Evolutionary conservation across 805 yeast species (phyloP), one percentile per base, ranked within the genome.

Genomic region (Tetrapisispora namnaoensis): DNA sequence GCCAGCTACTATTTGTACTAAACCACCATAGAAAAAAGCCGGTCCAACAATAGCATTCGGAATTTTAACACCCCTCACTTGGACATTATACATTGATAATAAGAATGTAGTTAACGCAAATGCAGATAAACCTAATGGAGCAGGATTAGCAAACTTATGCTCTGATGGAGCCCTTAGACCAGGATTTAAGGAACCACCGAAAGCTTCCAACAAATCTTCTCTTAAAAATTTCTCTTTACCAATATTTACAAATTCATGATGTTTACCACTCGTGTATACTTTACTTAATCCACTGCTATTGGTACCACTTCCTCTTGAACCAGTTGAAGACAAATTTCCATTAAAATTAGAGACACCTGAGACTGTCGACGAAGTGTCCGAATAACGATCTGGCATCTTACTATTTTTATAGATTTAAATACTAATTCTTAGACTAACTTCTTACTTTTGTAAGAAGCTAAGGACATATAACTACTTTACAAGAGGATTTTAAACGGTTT

Each of bases 111-210:
- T 78, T 50, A 80, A 58, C 1, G 85, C 82, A 59, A 81, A 81
- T 0, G 77, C 84, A 37, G 73, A 67, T 43, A 81, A 60, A 9
- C 86, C 87, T 39, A 81, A 65, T 8, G 86, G 84, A 35, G 82
- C 82, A 13, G 86, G 84, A 60, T 80, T 80, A 44, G 79, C 86
- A 55, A 81, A 72, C 53, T 74, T 73, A 56, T 82, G 80, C 8
- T 69, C 61, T 11, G 91, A 76, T 8, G 78, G 75, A 13, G 75
- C 72, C 32, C 77, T 64, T 48, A 71, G 42, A 71, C 87, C 91
- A 21, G 93, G 87, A 55, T 81, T 81, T 61, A 85, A 69, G 18
- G 83, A 74, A 81, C 96, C 96, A 65, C 95, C 96, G 53, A 84
- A 84, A 2, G 91, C 91, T 27, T 66, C 66, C 44, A 71, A 67